phyloP scores from a whole-genome alignment of 352 stramenopile genomes.

The Phytopythium vexans region DNA sequence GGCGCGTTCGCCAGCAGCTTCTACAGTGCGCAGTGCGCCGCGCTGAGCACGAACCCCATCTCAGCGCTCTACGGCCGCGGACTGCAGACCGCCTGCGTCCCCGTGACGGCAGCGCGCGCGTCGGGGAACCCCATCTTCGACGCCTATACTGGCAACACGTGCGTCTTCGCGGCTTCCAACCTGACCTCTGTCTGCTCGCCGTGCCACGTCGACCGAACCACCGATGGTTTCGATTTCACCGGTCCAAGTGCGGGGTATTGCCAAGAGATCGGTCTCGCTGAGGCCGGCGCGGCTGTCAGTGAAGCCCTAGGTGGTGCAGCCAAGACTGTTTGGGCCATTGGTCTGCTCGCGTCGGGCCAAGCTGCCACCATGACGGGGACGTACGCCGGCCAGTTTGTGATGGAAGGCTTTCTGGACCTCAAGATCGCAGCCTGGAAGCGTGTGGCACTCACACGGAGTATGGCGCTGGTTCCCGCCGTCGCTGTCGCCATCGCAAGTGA shows the following conservation, averaged over 20 bases:
- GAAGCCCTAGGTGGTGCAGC: conserved; percentile 59
- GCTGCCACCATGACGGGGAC: conserved; percentile 92
- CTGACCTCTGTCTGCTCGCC: conserved; percentile 24
- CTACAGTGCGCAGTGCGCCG: conserved; percentile 61
- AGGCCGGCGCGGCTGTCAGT: conserved; percentile 62
- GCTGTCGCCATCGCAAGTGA: conserved; percentile 65
- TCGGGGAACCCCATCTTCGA: conserved; percentile 66
- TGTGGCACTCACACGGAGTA: conserved; percentile 79
- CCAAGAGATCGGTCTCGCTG: conserved; percentile 72
- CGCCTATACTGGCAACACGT: conserved; percentile 45
- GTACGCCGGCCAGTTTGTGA: conserved; percentile 93
- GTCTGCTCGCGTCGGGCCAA: conserved; percentile 89
- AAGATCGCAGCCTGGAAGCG: conserved; percentile 78
- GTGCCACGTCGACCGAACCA: conserved; percentile 42
- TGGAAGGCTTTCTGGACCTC: conserved; percentile 91
- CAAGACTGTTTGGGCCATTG: conserved; percentile 86
- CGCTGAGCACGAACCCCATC: conserved; percentile 45
- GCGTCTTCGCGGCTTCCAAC: conserved; percentile 22
- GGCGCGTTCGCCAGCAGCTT: conserved; percentile 89
- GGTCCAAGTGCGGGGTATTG: conserved; percentile 55
- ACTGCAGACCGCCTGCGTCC: conserved; percentile 69
- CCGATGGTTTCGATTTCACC: neutral
- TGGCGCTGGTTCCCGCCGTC: conserved; percentile 82
- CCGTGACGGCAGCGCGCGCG: conserved; percentile 35
- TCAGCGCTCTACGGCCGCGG: conserved; percentile 43